These are phyloP conservation scores for Iberis pinnata DNA, from an alignment of 345 rosid genomes.

Conservation along the genomic window DNA sequence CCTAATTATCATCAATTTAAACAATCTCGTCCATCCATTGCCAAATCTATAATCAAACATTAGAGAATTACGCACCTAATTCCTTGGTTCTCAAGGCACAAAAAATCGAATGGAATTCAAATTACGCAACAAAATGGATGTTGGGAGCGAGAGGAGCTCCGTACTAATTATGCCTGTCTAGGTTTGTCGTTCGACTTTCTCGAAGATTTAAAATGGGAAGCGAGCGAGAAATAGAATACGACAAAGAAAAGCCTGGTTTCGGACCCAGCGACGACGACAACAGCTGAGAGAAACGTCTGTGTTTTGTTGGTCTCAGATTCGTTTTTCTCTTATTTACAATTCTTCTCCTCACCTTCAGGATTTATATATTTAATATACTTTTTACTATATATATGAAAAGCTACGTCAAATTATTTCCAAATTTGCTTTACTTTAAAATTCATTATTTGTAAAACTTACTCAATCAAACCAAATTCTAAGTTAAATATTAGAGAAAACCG, in stretches of 20 bases:
- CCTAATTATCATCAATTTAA: slow-evolving; percentile 1
- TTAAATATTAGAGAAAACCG: no score
- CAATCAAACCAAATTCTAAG: no score
- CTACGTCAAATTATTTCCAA: no score
- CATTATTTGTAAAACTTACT: no score
- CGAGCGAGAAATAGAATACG: no score
- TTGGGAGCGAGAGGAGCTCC: slow-evolving; percentile 1
- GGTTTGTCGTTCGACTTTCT: neutral
- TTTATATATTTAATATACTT: no score
- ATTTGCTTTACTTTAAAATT: no score
- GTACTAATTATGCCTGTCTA: neutral
- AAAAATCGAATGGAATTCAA: no score
- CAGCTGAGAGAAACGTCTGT: neutral
- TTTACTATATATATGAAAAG: no score
- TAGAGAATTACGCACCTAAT: slow-evolving; percentile 18
- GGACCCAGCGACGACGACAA: slow-evolving; percentile 15
- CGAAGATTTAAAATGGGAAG: neutral
- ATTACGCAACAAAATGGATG: no score
- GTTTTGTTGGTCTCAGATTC: slow-evolving; percentile 28
- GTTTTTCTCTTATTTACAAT: slow-evolving; percentile 26
- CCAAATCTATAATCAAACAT: neutral
- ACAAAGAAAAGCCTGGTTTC: slow-evolving; percentile 4
- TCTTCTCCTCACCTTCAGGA: no score
- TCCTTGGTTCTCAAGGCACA: slow-evolving; percentile 22
- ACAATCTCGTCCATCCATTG: neutral